phyloP scores from a whole-genome alignment of 352 stramenopile genomes.

The Sclerospora graminicola region DNA sequence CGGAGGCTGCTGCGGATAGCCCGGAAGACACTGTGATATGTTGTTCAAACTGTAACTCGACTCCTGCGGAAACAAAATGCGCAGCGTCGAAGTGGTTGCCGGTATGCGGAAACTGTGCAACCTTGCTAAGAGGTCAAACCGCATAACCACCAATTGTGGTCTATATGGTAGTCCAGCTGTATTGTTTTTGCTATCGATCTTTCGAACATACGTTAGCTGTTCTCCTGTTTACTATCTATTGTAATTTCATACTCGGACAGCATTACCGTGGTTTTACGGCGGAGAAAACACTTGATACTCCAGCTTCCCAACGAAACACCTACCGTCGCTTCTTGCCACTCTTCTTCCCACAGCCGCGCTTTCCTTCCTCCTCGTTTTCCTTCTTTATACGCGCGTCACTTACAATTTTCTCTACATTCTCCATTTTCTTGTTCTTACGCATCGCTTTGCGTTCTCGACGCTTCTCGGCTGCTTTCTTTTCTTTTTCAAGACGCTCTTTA shows the following conservation, averaged over 20 bases:
- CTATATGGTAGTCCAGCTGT: background rate
- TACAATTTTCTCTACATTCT: slow-evolving; percentile 65
- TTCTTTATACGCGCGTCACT: slow-evolving; percentile 31
- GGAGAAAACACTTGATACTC: no score
- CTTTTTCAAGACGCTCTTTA: slow-evolving; percentile 49
- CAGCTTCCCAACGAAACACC: background rate
- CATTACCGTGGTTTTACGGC: background rate
- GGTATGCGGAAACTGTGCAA: slow-evolving; percentile 51
- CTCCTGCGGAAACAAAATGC: slow-evolving; percentile 62
- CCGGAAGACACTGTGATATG: slow-evolving; percentile 40
- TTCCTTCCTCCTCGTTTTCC: slow-evolving; percentile 23
- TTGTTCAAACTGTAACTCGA: slow-evolving; percentile 48
- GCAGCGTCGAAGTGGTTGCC: slow-evolving; percentile 82
- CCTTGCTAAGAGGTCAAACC: slow-evolving; percentile 28
- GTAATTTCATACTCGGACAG: background rate
- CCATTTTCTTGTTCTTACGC: slow-evolving; percentile 73
- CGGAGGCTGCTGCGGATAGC: slow-evolving; percentile 2
- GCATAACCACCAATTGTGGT: slow-evolving; percentile 2
- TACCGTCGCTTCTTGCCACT: slow-evolving; percentile 23
- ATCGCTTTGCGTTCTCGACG: slow-evolving; percentile 71
- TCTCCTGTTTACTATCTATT: no score
- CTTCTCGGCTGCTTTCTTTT: slow-evolving; percentile 70
- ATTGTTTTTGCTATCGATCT: no score
- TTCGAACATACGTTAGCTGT: background rate
- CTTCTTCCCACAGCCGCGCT: slow-evolving; percentile 28